Evolutionary conservation across 129 eudicot genomes (phyloP), one percentile per base, ranked within the genome.

Genomic region (Pittosporum tobira): DNA sequence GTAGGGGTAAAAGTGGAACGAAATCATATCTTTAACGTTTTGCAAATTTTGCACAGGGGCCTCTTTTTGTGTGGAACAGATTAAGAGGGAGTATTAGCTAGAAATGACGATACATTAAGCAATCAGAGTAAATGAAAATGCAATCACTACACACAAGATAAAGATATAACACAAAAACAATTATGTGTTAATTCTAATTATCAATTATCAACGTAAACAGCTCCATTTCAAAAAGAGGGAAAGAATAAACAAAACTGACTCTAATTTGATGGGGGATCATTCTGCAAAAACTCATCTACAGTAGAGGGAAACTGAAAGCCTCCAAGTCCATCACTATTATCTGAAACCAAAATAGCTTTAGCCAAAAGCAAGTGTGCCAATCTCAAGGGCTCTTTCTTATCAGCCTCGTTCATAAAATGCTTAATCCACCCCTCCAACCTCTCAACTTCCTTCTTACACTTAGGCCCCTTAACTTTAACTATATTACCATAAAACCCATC

Each of bases 281-380:
- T 62, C 36, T 15, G 66, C 75, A 88, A 63, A 75, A 84, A 84
- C 58, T 84, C 94, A 37, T 80, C 80, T 10, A 88, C 29, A 31
- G 87, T 84, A 0, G 78, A 69, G 21, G 94, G 89, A 52, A 88
- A 81, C 75, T 73, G 78, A 18, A 80, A 6, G 12, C 72, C 73
- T 5, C 65, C 70, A 48, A 47, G 67, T 36, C 48, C 79, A 65
- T 25, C 62, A 47, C 71, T 54, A 45, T 58, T 47, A 48, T 67
- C 74, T 5, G 68, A 54, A 71, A 67, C 44, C 60, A 77, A 60
- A 15, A 84, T 75, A 65, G 94, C 94, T 71, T 84, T 88, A 0
- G 74, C 89, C 82, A 88, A 62, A 19, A 84, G 77, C 90, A 88
- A 79, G 78, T 88, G 90, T 24, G 77, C 94, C 77, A 88, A 71